Conservation (phyloP, 352 stramenopile species). For the Phytopythium cucurbitacearum region DNA sequence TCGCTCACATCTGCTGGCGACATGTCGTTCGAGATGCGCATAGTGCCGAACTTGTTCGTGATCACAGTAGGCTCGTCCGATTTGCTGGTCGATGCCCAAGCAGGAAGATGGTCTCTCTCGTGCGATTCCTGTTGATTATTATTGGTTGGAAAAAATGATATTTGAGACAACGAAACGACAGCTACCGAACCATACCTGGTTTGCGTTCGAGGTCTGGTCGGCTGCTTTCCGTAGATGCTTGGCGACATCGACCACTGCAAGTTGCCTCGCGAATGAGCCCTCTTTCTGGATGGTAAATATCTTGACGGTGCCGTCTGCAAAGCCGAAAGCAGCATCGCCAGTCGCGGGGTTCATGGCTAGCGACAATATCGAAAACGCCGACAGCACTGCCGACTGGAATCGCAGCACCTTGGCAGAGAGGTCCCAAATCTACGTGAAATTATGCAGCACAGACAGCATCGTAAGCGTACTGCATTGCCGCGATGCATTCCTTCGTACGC, state of each 20-base stretch:
- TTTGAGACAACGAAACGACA: too few species aligned
- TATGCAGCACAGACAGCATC: not conserved
- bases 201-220: conserved; percentile 9
- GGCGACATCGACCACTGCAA: conserved; percentile 40
- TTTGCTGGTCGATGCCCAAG: conserved; percentile 39
- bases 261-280: conserved; percentile 40
- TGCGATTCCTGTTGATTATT: too few species aligned
- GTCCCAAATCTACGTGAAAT: conserved; percentile 63
- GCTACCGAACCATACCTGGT: too few species aligned
- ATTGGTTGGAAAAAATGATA: too few species aligned
- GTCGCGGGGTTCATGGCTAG: conserved; percentile 56
- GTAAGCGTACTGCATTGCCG: not conserved
- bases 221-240: conserved; percentile 35
- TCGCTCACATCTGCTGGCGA: not conserved
- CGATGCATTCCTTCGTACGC: not conserved
- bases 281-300: conserved; percentile 49
- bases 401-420: conserved; percentile 49
- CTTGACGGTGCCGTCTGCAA: conserved; percentile 61
- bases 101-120: conserved; percentile 19
- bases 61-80: conserved; percentile 3
- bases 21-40: not conserved
- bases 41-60: not conserved
- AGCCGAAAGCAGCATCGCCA: conserved; percentile 62
- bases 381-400: conserved; percentile 77
- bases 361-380: conserved; percentile 66